Evolutionary conservation across 2,329 filamentous ascomycete genomes (phyloP), one percentile per base, ranked within the genome.

Genomic region (Fusarium praegraminearum): DNA sequence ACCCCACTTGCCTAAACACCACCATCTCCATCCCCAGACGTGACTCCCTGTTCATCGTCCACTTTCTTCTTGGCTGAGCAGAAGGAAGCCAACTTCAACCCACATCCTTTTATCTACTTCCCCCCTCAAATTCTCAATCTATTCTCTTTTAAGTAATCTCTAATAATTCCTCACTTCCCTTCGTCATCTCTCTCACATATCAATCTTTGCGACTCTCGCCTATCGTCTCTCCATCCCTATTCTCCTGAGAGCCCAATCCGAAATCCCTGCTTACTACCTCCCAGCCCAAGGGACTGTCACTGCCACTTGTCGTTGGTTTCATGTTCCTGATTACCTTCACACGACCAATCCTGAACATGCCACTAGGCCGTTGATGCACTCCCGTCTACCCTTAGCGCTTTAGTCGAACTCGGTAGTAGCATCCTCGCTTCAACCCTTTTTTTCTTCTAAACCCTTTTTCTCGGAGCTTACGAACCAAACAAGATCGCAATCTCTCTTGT

Each of bases 1-100:
- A 58, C 67, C 67, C 62, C 66, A 69, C 67, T 57, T 54, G 49
- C 53, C 66, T 70, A 70, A 69, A 53, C 65, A 66, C 56, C 62
- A 69, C 66, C 22, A 55, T 55, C 52, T 47, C 43, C 43, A 49
- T 50, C 53, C 53, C 67, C 67, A 66, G 66, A 57, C 52, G 18
- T n/a, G 32, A 44, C 58, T 64, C 61, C 61, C 52, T 64, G 60
- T 51, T 45, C 57, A 51, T 69, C 51, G 28, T 65, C 35, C 24
- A 64, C 59, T 62, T 52, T 64, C 64, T 26, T 69, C 50, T 40
- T 61, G 45, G 45, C 51, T 30, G 40, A 30, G 24, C 33, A 51
- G n/a, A 16, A 26, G 24, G 35, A 51, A 28, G n/a, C 35, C 51
- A 47, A 38, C 45, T 57, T 49, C 16, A 11, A 26, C 61, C 33